A percentile compares a stretch with the other conserved stretches of the same genome.
These are phyloP conservation scores for Vigna mungo DNA, from an alignment of 306 rosid genomes.

Conservation along the genomic window DNA sequence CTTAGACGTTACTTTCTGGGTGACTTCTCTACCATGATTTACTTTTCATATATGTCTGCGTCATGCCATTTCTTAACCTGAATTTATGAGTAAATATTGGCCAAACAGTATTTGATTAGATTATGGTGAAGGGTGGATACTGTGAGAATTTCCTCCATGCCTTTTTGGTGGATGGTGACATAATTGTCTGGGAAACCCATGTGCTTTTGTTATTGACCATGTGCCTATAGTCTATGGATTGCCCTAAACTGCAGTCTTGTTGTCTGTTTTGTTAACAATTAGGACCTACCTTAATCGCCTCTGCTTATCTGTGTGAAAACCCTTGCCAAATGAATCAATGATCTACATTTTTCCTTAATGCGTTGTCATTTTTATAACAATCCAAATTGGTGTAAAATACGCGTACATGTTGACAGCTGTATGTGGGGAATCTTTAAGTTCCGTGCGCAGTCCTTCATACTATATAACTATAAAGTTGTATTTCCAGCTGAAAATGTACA, in stretches of 20 bases:
- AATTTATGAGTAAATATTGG: constrained; percentile 25
- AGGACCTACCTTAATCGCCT: constrained; percentile 58
- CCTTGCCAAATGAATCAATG: constrained; percentile 27
- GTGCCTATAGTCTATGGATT: constrained; percentile 59
- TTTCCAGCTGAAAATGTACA: constrained; percentile 24
- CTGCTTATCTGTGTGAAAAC: constrained; percentile 7
- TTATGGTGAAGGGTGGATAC: constrained; percentile 7
- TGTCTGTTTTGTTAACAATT: constrained; percentile 54
- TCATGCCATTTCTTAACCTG: constrained; percentile 21
- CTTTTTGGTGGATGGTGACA: constrained; percentile 37
- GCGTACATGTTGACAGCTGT: constrained; percentile 42
- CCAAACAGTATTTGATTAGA: constrained; percentile 31
- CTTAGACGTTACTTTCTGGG: constrained; percentile 16
- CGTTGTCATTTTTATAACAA: constrained; percentile 41
- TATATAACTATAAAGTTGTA: background rate
- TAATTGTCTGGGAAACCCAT: constrained; percentile 54
- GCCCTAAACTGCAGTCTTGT: constrained; percentile 50
- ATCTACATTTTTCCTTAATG: constrained; percentile 26
- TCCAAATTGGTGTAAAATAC: constrained; percentile 6
- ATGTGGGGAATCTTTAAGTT: constrained; percentile 36
- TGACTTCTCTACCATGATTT: constrained; percentile 27
- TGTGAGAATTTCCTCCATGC: constrained; percentile 36
- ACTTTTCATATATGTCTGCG: constrained; percentile 30
- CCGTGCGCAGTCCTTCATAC: constrained; percentile 28
- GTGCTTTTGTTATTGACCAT: constrained; percentile 68